phyloP scores from a whole-genome alignment of 768 basidiomycete species.

The Calvatia gigantea region DNA sequence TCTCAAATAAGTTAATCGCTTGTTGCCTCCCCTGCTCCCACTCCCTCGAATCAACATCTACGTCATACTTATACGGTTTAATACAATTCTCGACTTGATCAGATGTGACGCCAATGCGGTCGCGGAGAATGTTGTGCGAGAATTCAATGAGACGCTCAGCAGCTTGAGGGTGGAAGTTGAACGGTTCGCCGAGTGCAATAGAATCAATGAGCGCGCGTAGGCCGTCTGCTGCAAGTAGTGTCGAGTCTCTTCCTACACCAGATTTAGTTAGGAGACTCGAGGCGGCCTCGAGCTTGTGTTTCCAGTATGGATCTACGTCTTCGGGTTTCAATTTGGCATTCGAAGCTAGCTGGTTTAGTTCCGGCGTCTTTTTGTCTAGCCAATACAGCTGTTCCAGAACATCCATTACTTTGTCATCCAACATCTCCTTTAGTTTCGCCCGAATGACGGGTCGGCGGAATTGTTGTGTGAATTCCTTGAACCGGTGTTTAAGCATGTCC shows the following conservation, averaged over 20 bases:
- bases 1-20: constrained; percentile 77
- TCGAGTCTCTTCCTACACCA: constrained; percentile 92
- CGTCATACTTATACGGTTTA: constrained; percentile 98
- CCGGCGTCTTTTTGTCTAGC: constrained; percentile 82
- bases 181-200: constrained; percentile 86
- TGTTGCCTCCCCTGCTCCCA: constrained; percentile 84
- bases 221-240: constrained; percentile 91
- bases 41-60: constrained; percentile 89
- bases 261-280: constrained; percentile 92
- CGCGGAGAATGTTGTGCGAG: constrained; percentile 88
- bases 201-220: constrained; percentile 86
- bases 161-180: constrained; percentile 85
- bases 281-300: constrained; percentile 94
- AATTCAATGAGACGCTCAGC: constrained; percentile 90
- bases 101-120: constrained; percentile 89
- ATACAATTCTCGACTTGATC: constrained; percentile 99
- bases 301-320: constrained; percentile 89
- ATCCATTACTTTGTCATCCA: constrained; percentile 97
- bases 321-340: constrained; percentile 69
- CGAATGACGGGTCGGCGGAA: constrained; percentile 91
- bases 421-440: constrained; percentile 83
- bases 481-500: constrained; percentile 85
- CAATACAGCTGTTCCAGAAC: constrained; percentile 97
- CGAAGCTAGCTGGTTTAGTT: constrained; percentile 66
- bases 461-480: constrained; percentile 79